A percentile compares a stretch with the other conserved stretches of the same genome.
phyloP scores from a whole-genome alignment of 352 stramenopile species.

The Pythium insidiosum region DNA sequence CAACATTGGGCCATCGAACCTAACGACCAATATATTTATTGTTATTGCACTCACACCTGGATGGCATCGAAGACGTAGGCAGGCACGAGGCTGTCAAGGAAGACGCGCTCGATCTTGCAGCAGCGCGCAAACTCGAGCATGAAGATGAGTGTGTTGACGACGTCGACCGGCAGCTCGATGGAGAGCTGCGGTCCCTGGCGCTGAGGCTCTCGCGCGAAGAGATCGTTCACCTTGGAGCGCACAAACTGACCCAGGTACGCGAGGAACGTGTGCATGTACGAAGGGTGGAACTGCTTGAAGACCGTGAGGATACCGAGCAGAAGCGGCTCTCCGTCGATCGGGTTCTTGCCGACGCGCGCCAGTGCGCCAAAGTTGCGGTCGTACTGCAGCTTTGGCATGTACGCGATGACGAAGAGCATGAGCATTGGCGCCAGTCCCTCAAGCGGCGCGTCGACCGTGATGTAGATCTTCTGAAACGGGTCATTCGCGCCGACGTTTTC shows the following conservation, averaged over 20 bases:
- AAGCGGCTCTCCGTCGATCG: conserved; percentile 89
- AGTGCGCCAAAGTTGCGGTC: conserved; percentile 88
- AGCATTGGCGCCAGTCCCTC: conserved; percentile 87
- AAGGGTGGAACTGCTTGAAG: conserved; percentile 94
- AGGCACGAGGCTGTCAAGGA: conserved; percentile 76
- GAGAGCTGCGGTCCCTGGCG: conserved; percentile 17
- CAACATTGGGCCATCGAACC: too few relatives aligned
- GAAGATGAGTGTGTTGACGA: conserved; percentile 86
- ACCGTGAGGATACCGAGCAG: conserved; percentile 89
- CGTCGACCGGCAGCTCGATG: conserved; percentile 61
- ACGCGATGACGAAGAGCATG: conserved; percentile 90
- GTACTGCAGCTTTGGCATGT: conserved; percentile 92
- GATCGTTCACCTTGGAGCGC: conserved; percentile 81
- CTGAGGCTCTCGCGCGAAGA: conserved; percentile 54
- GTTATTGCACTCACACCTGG: conserved; percentile 60
- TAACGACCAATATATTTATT: too few relatives aligned
- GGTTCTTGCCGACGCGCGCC: conserved; percentile 84
- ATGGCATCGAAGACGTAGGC: conserved; percentile 88
- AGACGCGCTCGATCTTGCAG: conserved; percentile 74
- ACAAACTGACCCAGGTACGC: conserved; percentile 92
- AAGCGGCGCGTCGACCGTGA: conserved; percentile 87
- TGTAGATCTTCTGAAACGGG: conserved; percentile 92
- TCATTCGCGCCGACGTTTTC: conserved; percentile 90
- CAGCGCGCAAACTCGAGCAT: conserved; percentile 85
- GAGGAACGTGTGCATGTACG: conserved; percentile 90